phyloP scores from a whole-genome alignment of 129 eudicot species.

The Helichrysum umbraculigerum region DNA sequence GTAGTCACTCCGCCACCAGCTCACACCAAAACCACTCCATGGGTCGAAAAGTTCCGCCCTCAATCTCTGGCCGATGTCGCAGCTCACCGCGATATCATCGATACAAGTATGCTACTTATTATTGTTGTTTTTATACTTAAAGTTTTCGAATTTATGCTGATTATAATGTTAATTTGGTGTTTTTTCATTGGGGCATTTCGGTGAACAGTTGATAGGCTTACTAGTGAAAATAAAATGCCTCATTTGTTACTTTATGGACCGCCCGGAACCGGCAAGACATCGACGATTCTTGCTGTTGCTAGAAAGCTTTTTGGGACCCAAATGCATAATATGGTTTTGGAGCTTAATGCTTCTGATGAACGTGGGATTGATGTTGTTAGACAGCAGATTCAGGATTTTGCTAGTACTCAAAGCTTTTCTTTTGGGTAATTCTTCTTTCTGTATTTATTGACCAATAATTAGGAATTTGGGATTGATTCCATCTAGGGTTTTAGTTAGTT shows the following conservation, averaged over 20 bases:
- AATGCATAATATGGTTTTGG: slow-evolving; percentile 89
- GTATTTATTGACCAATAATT: not conserved
- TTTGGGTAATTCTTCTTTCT: slow-evolving; percentile 58
- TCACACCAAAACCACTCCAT: slow-evolving; percentile 70
- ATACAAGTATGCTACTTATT: slow-evolving; percentile 52
- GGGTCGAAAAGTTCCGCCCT: slow-evolving; percentile 98
- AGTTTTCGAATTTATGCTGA: not conserved
- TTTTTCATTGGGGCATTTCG: slow-evolving; percentile 28
- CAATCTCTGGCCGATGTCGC: slow-evolving; percentile 96
- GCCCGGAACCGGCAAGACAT: slow-evolving; percentile 98
- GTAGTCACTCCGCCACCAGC: slow-evolving; percentile 41
- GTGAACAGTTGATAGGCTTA: slow-evolving; percentile 92
- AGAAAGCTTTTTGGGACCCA: slow-evolving; percentile 83
- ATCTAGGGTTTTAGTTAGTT: not conserved
- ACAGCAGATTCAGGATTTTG: slow-evolving; percentile 98
- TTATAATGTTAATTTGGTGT: not conserved
- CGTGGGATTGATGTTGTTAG: slow-evolving; percentile 98
- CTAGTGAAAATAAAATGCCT: slow-evolving; percentile 85
- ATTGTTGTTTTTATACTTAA: not conserved
- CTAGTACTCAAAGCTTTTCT: slow-evolving; percentile 95
- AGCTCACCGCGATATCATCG: slow-evolving; percentile 94
- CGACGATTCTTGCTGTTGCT: slow-evolving; percentile 90
- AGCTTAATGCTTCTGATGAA: slow-evolving; percentile 94
- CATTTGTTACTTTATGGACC: slow-evolving; percentile 96
- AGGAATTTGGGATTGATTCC: not conserved